Evolutionary conservation across 352 stramenopile genomes (phyloP), one percentile per base, ranked within the genome.

Genomic region (Globisporangium abappressorium): DNA sequence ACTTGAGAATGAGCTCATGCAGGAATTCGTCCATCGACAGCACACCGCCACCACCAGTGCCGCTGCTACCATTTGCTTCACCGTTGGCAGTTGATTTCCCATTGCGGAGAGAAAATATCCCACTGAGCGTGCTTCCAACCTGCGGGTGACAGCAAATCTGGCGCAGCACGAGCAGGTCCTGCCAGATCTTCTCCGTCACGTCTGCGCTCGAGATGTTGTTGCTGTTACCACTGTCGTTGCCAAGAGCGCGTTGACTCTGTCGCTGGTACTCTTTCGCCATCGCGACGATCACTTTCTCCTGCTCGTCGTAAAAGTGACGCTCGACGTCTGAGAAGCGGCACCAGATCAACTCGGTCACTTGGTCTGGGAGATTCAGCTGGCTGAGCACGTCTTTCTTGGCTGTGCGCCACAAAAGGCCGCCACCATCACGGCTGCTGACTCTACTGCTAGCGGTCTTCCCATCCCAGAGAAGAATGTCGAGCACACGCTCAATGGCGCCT

Each of bases 131-230:
- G 18, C 77, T 78, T 8, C 87, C 86, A 18, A 98, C 83, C 71
- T 98, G 91, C 7, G 93, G 94, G 74, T 98, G 94, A 54, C 92
- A 98, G 66, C 94, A 98, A 4, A 97, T 84, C 68, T 97, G 92
- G 15, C 93, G 85, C 38, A 98, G 74, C 41, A 85, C 70, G 22
- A 98, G 76, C 9, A 98, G 63, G 20, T 87, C 82, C 34, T 84
- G 70, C 73, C 84, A 85, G 28, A 98, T 66, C 5, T 49, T 65
- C 43, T 86, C 78, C 26, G 75, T 71, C 20, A 78, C 74, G 20
- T 73, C 71, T 11, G 30, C 15, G 33, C 8, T 28, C 1, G 38
- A 46, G 38, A 12, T 46, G 7, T n/a, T 51, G 6, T 12, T 24
- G 43, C 5, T 24, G 43, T 24, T 18, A 20, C 12, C 26, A 30